Percentiles rank a stretch among this genome's conserved stretches.
These are phyloP conservation scores for Podaxis mareebaensis DNA, from an alignment of 768 basidiomycete species.

Conservation along the genomic window DNA sequence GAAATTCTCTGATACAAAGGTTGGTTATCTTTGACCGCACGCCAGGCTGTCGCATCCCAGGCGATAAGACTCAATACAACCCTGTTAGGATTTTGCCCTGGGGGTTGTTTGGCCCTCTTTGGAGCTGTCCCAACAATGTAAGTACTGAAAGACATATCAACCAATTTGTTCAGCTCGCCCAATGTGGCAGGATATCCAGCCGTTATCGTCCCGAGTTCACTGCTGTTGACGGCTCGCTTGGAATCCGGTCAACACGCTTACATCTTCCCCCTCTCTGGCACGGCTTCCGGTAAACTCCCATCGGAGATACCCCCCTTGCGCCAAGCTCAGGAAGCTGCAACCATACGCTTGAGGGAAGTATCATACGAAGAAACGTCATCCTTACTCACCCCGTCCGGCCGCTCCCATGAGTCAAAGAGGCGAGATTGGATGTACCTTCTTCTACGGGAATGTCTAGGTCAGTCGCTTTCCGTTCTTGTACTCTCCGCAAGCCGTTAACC, in stretches of 20 bases:
- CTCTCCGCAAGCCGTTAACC: neutral
- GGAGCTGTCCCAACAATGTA: constrained; percentile 60
- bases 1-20: constrained; percentile 31
- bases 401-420: constrained; percentile 21
- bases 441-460: constrained; percentile 70
- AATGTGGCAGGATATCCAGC: constrained; percentile 35
- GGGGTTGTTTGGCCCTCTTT: constrained; percentile 78
- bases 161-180: constrained; percentile 1
- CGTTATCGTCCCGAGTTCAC: constrained; percentile 53
- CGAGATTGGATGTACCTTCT: constrained; percentile 69
- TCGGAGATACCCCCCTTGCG: constrained; percentile 52
- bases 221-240: constrained; percentile 63
- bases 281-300: constrained; percentile 33
- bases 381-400: constrained; percentile 8
- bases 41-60: neutral
- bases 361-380: constrained; percentile 18
- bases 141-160: constrained; percentile 29
- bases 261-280: constrained; percentile 49
- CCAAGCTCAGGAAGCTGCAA: constrained; percentile 49
- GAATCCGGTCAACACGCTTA: constrained; percentile 47
- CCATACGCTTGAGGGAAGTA: constrained; percentile 55
- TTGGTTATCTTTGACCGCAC: constrained; percentile 15
- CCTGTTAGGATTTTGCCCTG: constrained; percentile 56
- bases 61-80: neutral
- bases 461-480: constrained; percentile 24